These are phyloP conservation scores for Pleomassaria siparia DNA, from an alignment of 2,329 filamentous ascomycete species.

Conservation along the genomic window DNA sequence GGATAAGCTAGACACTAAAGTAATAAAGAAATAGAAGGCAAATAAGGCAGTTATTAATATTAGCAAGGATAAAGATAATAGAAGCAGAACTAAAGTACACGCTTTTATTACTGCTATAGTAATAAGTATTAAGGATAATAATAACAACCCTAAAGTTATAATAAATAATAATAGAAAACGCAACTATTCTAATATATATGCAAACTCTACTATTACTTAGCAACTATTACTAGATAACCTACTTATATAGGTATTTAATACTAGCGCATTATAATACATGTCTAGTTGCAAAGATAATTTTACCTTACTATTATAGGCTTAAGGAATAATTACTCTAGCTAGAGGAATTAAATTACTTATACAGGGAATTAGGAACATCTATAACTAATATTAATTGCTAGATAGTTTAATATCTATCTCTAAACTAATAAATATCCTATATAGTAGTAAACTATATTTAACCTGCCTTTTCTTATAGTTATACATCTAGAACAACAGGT, in stretches of 20 bases:
- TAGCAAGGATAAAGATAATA: too few relatives aligned
- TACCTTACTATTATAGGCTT: not conserved
- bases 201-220: not conserved
- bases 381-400: not conserved
- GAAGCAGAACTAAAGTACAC: too few relatives aligned
- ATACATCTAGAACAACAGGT: not conserved
- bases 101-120: too few relatives aligned
- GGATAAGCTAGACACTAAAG: too few relatives aligned
- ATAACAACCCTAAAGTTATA: not conserved
- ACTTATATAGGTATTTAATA: conserved; percentile 10
- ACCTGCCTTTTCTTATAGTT: not conserved
- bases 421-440: not conserved
- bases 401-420: not conserved
- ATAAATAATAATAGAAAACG: not conserved
- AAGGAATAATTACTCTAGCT: conserved; percentile 4
- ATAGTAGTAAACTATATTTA: not conserved
- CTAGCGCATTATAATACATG: conserved; percentile 11
- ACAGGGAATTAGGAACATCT: not conserved
- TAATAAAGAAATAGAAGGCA: too few relatives aligned
- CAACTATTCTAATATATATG: not conserved
- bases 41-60: too few relatives aligned
- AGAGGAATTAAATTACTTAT: not conserved
- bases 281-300: conserved; percentile 10
- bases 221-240: not conserved
- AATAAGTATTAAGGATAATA: not conserved